Evolutionary conservation across 257 asterid species (phyloP), one percentile per base, ranked within the genome.

Genomic region (Petrea volubilis): DNA sequence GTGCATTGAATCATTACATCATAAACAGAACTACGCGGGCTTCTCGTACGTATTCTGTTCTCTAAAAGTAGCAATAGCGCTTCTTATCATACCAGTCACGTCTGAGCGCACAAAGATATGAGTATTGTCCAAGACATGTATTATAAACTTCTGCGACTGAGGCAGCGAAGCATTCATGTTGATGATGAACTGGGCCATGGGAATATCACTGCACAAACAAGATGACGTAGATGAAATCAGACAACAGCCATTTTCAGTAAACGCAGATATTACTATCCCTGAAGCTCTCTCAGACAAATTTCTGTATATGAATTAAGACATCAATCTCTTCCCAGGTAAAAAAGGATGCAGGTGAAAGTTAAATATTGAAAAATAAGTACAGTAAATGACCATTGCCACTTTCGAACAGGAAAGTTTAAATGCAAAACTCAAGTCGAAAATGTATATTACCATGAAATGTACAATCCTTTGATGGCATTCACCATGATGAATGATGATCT

Each of bases 161-260:
- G 98, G 97, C 46, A 87, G 73, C 3, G 87, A 10, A 50, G 78
- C 84, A 78, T 94, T 94, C 91, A 89, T 83, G 82, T 91, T 89
- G 81, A 89, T 84, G 75, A 93, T 93, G 78, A 91, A 91, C 62
- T 89, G 96, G 1, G 98, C 89, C 98, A 94, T 86, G 4, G 97
- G 97, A 36, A 94, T 68, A 47, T 94, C 98, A 66, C 98, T 90
- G 83, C 86, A 77, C 38, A 61, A 18, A 12, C 33, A 73, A 64
- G 18, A 23, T 0, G 34, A 46, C 3, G 11, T 6, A 31, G 20
- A 8, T 10, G 0, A 24, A 20, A 49, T 64, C 23, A 38, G 56
- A 63, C n/a, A 7, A 41, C 24, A 3, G 4, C 25, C 43, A 58
- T 27, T 15, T 2, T 18, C 64, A 57, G 51, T 5, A 5, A 33